Percentiles rank a stretch among this genome's conserved stretches.
phyloP scores from a whole-genome alignment of 73 alveolate genomes.

The Tetrahymena borealis region DNA sequence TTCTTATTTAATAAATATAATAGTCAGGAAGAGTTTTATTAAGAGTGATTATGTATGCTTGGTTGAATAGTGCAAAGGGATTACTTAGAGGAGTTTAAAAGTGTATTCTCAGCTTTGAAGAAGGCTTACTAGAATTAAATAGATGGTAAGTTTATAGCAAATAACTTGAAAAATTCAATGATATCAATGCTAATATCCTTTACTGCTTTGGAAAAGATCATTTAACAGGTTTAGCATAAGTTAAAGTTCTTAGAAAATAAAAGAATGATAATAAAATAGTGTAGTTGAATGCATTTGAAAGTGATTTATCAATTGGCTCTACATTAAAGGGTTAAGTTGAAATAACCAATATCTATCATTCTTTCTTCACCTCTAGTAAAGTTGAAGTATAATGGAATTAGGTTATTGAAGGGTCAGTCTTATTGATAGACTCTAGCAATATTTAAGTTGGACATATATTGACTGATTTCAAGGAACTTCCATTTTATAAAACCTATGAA shows the following conservation, averaged over 20 bases:
- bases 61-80: background rate
- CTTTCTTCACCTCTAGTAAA: background rate
- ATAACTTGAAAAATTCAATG: background rate
- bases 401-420: background rate
- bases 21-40: background rate
- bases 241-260: background rate
- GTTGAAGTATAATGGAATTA: background rate
- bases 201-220: background rate
- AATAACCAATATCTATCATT: background rate
- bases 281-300: background rate
- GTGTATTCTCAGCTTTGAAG: background rate
- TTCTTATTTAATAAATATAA: background rate
- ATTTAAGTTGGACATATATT: background rate
- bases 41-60: background rate
- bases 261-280: background rate
- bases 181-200: background rate
- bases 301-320: background rate
- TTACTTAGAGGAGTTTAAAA: background rate
- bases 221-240: background rate
- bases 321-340: background rate
- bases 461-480: background rate
- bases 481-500: background rate
- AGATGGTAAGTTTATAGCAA: slow-evolving; percentile 2
- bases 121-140: background rate
- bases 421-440: background rate